Base-by-base conservation (phyloP, 1,284 basidiomycete genomes). In the Pseudozyma pruni region DNA sequence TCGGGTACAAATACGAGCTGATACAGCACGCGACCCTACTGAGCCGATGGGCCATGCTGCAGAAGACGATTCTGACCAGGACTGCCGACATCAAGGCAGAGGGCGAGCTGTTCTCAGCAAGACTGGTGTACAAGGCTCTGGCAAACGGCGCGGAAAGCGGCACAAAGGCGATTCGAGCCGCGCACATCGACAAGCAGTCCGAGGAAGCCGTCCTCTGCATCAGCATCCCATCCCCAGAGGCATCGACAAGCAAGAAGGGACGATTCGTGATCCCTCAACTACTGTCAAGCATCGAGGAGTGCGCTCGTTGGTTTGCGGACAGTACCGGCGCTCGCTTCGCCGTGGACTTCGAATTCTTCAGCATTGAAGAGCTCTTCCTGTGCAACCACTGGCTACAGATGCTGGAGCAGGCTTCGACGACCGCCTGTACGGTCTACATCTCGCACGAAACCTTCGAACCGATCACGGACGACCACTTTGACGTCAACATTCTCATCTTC, bases 81-180 rank as follows among this genome's bases (percentile, higher is more conserved):
- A 45, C 60, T 11, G 1, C 27, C 27, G 29, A 14, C 17, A 39
- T 70, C 44, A 38, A 46, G 19, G n/a, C 38, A 20, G 34, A 42
- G 1, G 60, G 43, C 29, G 59, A 63, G 34, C 38, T 55, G 20
- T 41, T 72, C 31, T 46, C 46, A 10, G 23, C 50, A 3, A 39
- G 38, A 22, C 38, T 68, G 10, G 27, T 62, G 33, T 60, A 68
- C 45, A 55, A 48, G 48, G 25, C 27, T 14, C 42, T 72, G 16
- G 19, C 11, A 9, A 20, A n/a, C 7, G 46, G 40, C 23, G 16
- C 9, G 2, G 33, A 47, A 13, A 33, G 20, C 13, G 16, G 22
- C 17, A 13, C 33, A n/a, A 40, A 16, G 31, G 45, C 38, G 16
- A 51, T 66, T 17, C 51, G 38, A 6, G 46, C 27, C 33, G 51